Evolutionary conservation across 495 filamentous ascomycete species (phyloP).

Genomic region (Delitschia confertaspora): DNA sequence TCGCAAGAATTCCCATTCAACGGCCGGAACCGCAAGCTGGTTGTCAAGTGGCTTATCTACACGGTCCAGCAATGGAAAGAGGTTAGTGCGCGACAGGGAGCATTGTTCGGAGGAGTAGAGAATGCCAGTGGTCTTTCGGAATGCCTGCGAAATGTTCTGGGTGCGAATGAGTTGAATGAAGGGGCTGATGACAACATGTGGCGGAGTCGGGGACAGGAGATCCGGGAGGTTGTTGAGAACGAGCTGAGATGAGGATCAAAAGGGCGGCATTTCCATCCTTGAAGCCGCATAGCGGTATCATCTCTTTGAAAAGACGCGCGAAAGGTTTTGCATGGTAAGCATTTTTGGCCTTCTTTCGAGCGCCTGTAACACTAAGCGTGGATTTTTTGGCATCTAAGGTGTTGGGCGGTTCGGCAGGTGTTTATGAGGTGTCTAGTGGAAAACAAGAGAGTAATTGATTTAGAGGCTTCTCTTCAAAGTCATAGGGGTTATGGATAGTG

Average conservation of each 20-base stretch:
- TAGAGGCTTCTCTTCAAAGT: too few relatives aligned
- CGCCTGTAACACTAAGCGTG: too few relatives aligned
- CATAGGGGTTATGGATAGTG: too few relatives aligned
- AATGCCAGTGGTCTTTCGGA: slow-evolving; percentile 30
- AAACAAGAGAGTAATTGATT: too few relatives aligned
- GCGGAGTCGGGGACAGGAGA: slow-evolving; percentile 15
- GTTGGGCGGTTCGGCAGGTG: too few relatives aligned
- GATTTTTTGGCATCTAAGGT: too few relatives aligned
- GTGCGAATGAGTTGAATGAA: slow-evolving; percentile 9
- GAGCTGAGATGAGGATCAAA: slow-evolving; percentile 5
- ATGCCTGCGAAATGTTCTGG: slow-evolving; percentile 19
- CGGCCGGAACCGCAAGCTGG: slow-evolving; percentile 49
- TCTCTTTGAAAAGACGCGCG: too few relatives aligned
- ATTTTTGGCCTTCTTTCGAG: too few relatives aligned
- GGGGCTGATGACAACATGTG: slow-evolving; percentile 11
- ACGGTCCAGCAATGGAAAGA: slow-evolving; percentile 54
- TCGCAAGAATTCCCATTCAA: slow-evolving; percentile 76
- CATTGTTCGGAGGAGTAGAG: slow-evolving; percentile 33
- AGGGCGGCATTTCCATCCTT: too few relatives aligned
- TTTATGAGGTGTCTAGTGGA: too few relatives aligned
- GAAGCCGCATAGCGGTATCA: too few relatives aligned
- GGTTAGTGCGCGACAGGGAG: slow-evolving; percentile 46
- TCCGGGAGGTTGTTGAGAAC: slow-evolving; percentile 20
- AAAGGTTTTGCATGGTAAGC: too few relatives aligned
- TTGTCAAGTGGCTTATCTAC: slow-evolving; percentile 57